phyloP scores from a whole-genome alignment of 768 basidiomycete species.

The Amyloporia xantha region DNA sequence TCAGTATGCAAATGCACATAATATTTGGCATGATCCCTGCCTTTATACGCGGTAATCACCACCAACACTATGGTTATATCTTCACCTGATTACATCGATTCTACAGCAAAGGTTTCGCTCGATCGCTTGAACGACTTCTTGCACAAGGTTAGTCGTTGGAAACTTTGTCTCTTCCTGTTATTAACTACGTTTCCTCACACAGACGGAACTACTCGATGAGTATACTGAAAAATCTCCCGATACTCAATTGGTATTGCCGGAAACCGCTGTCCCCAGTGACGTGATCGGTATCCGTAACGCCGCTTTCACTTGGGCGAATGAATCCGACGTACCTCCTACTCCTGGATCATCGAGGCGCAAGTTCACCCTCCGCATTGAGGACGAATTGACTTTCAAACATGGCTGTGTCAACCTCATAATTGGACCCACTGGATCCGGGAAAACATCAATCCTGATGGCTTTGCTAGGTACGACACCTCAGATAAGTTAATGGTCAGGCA shows the following conservation, averaged over 20 bases:
- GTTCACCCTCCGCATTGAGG: conserved; percentile 45
- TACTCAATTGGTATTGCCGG: too few species aligned
- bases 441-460: conserved; percentile 63
- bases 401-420: conserved; percentile 51
- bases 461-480: conserved; percentile 30
- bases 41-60: conserved; percentile 28
- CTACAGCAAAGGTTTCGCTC: conserved; percentile 55
- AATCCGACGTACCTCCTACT: conserved; percentile 29
- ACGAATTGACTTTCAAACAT: conserved; percentile 46
- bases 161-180: too few species aligned
- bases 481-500: neutral
- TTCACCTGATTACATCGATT: neutral
- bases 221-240: conserved; percentile 20
- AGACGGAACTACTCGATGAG: conserved; percentile 46
- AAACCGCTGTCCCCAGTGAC: conserved; percentile 14
- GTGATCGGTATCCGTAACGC: conserved; percentile 51
- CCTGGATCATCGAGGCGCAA: conserved; percentile 26
- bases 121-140: conserved; percentile 50
- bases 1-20: conserved; percentile 42
- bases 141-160: conserved; percentile 19
- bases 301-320: conserved; percentile 49
- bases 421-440: conserved; percentile 53
- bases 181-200: neutral
- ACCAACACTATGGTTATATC: neutral
- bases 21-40: conserved; percentile 25